Conservation (phyloP, 208 protist species). For the Leishmania martiniquensis region DNA sequence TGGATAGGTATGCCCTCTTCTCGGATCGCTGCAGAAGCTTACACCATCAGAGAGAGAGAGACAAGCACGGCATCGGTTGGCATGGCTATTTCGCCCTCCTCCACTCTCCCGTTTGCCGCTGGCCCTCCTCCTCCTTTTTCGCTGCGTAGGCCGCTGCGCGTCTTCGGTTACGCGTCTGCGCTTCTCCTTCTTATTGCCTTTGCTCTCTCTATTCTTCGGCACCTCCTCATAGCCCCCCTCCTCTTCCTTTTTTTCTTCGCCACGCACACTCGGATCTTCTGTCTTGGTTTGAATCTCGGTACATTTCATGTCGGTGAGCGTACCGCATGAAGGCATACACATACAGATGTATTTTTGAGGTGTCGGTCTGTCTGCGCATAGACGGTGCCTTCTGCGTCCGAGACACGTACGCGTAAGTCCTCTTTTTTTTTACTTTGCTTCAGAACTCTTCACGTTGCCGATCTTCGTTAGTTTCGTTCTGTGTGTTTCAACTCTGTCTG, state of each 20-base stretch:
- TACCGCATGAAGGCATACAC: not conserved
- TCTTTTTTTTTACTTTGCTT: not conserved
- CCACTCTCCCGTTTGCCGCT: not conserved
- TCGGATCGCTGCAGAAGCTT: not conserved
- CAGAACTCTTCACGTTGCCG: too few species aligned
- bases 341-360: not conserved
- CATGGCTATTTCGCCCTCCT: not conserved
- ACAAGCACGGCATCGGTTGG: not conserved
- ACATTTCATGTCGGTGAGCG: too few species aligned
- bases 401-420: not conserved
- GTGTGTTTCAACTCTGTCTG: too few species aligned
- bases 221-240: not conserved
- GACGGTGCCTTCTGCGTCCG: not conserved
- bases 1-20: not conserved
- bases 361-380: not conserved
- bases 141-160: not conserved
- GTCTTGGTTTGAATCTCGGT: not conserved
- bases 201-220: not conserved
- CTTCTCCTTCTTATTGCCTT: not conserved
- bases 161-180: not conserved
- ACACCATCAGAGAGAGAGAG: not conserved
- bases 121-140: not conserved
- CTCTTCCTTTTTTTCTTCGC: not conserved
- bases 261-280: not conserved
- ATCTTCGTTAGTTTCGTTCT: too few species aligned